Conservation (phyloP, 306 rosid species). For the Vigna reflexopilosa region DNA sequence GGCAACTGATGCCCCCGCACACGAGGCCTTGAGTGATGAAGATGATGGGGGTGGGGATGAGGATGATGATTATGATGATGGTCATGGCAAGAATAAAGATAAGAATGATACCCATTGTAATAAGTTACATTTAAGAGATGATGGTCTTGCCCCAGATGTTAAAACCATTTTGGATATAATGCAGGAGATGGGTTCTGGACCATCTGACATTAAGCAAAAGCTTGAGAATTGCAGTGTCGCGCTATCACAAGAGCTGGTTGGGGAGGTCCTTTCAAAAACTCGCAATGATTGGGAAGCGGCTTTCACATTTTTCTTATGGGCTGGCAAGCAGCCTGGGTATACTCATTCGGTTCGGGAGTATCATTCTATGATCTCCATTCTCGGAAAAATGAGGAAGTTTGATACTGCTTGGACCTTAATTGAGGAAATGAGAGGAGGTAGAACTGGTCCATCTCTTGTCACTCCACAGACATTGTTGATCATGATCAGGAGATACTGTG, state of each 20-base stretch:
- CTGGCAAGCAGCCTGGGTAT: constrained; percentile 75
- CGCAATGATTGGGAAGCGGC: constrained; percentile 93
- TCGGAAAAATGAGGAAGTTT: constrained; percentile 89
- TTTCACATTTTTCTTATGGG: constrained; percentile 86
- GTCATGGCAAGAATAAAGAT: constrained; percentile 19
- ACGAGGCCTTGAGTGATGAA: constrained; percentile 29
- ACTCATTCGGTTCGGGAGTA: constrained; percentile 70
- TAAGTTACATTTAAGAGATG: constrained; percentile 45
- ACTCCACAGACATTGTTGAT: constrained; percentile 78
- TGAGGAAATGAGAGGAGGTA: constrained; percentile 72
- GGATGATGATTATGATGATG: background rate
- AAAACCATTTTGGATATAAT: constrained; percentile 66
- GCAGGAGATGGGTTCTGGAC: constrained; percentile 44
- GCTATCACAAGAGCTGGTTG: constrained; percentile 69
- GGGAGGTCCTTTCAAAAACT: constrained; percentile 66
- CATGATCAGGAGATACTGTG: constrained; percentile 81
- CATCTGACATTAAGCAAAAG: constrained; percentile 55
- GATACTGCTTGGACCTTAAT: constrained; percentile 87
- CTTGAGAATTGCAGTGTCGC: constrained; percentile 61
- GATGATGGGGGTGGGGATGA: constrained; percentile 7
- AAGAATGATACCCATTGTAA: constrained; percentile 33
- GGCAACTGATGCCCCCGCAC: constrained; percentile 32
- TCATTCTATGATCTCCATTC: constrained; percentile 82
- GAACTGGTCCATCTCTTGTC: constrained; percentile 59
- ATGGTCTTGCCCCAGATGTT: constrained; percentile 51